Percentiles rank a stretch among this genome's conserved stretches.
phyloP scores from a whole-genome alignment of 2,329 filamentous ascomycete genomes.

The Sclerotinia nivalis region DNA sequence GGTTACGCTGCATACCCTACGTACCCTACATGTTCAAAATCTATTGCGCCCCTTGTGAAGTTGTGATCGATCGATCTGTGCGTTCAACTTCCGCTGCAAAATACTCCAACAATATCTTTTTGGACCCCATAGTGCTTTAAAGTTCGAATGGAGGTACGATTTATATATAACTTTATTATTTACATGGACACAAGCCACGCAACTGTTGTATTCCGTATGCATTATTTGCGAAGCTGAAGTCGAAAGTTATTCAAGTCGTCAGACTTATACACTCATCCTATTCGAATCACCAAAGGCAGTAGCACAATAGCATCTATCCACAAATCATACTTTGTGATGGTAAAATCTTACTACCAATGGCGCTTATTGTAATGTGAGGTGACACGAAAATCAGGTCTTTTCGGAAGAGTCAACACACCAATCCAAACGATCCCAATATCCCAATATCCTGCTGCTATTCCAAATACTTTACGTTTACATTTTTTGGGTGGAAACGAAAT shows the following conservation, averaged over 20 bases:
- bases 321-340: background rate
- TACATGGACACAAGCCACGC: background rate
- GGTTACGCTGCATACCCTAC: background rate
- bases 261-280: background rate
- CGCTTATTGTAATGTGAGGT: conserved; percentile 9
- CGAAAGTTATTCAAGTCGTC: background rate
- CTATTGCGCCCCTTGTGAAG: background rate
- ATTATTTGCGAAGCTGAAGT: background rate
- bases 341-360: background rate
- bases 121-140: background rate
- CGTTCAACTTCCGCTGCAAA: background rate
- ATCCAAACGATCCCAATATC: background rate
- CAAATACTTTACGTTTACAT: too few species aligned
- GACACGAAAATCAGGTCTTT: background rate
- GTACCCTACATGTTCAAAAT: background rate
- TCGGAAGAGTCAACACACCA: background rate
- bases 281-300: background rate
- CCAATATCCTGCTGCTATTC: background rate
- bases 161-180: background rate
- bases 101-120: conserved; percentile 6
- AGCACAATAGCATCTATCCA: background rate
- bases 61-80: background rate
- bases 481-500: background rate
- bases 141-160: background rate
- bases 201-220: background rate